Evolutionary conservation across 768 basidiomycete genomes (phyloP), one percentile per base, ranked within the genome.

Genomic region (Kwoniella europaea): DNA sequence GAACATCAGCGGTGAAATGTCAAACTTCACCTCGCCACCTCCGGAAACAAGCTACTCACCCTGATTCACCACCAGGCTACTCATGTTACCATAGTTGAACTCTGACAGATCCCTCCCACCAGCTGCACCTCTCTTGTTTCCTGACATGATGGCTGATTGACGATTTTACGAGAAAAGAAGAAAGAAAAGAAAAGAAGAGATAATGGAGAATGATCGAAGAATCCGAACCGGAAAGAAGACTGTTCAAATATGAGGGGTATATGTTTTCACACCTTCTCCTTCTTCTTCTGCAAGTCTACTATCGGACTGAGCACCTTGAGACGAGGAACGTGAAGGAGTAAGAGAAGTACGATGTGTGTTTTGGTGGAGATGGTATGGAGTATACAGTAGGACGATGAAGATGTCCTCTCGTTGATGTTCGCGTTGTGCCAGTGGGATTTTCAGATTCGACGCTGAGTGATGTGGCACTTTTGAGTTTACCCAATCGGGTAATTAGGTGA

Each of bases 71-170:
- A 98, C 96, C 55, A 98, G 88, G 22, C 93, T 94, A 35, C 93
- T 93, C 81, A 98, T 95, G 65, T 92, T 92, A 57, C 91, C 90
- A 87, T 98, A 98, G 86, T 97, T 97, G 89, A 94, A 98, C 55
- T 89, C 90, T 72, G 92, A 93, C 77, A 92, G 85, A 84, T 96
- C 93, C 63, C 89, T 90, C 86, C 91, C 92, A 71, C 79, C 80
- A 15, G 71, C 65, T 22, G 55, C 65, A 7, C 35, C 54, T 63
- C 76, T 76, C 55, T 70, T 71, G 53, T 65, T 63, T 29, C 82
- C 79, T 35, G 81, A 80, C 78, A 80, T 84, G 76, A 58, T 77
- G 76, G 53, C 41, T 22, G 18, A 18, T 16, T 41, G 20, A 22
- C 24, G 42, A 4, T 42, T 16, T 27, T 52, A 41, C 22, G 27